Base-by-base conservation (phyloP, 1,284 basidiomycete species). In the Leccinum proliferum region DNA sequence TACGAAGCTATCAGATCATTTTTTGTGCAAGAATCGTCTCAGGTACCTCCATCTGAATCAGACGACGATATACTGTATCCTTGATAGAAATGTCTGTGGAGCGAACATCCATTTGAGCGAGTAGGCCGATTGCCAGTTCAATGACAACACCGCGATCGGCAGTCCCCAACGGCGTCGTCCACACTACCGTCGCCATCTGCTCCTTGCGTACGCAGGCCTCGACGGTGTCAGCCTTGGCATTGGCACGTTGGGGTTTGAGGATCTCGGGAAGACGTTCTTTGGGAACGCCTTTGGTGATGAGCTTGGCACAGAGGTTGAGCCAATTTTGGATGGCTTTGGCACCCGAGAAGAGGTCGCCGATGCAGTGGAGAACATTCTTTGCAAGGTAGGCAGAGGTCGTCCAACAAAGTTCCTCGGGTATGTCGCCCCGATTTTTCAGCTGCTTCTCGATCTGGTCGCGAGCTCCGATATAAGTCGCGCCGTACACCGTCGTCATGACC, bases 401-500 rank as follows among this genome's bases (percentile, higher is more conserved):
- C 86, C 91, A 98, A 61, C 88, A 82, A 32, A 88, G 81, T 68
- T 95, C 92, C 35, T 83, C 76, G 1, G 85, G 81, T 43, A 98
- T 81, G 66, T 92, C 92, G 41, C 85, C 85, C 59, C 89, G 81
- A 60, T 92, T 92, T 66, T 83, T 84, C 48, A 99, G 79, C 78
- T 98, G 96, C 70, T 80, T 90, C 77, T 94, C 90, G 63, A 98
- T 97, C 77, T 99, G 97, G 35, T 95, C 94, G 62, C 95, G 87
- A 32, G 96, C 97, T 41, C 96, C 97, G 62, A 98, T 80, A 75
- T 90, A 97, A 0, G 96, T 99, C 25, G 99, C 96, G 53, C 96
- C 96, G 74, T 99, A 99, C 43, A 99, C 97, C 10, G 97, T 99
- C 0, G 97, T 99, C 97, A 99, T 99, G 69, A 98, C 93, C 85